These are phyloP conservation scores for Euclidium syriacum DNA, from an alignment of 345 rosid species.

Conservation along the genomic window DNA sequence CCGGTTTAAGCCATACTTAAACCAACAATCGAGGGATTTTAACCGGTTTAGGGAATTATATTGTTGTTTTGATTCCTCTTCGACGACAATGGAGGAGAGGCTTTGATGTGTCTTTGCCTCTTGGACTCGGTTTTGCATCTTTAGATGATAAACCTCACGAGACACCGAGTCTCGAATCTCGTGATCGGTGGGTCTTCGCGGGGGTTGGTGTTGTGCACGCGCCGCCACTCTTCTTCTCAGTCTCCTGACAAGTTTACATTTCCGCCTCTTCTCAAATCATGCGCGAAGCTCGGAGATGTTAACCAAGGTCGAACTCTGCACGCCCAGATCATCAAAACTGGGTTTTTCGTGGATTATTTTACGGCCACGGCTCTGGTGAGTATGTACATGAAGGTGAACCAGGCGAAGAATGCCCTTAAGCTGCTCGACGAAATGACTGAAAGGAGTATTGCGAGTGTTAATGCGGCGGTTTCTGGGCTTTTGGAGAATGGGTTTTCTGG, in stretches of 20 bases:
- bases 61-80: background rate
- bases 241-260: conserved; percentile 48
- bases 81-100: conserved; percentile 6
- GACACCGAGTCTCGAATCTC: conserved; percentile 33
- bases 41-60: too few species aligned
- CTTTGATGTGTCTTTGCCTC: conserved; percentile 1
- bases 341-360: conserved; percentile 35
- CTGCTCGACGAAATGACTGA: conserved; percentile 34
- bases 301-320: conserved; percentile 48
- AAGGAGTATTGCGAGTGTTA: conserved; percentile 37
- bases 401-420: conserved; percentile 31
- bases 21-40: background rate
- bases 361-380: conserved; percentile 41
- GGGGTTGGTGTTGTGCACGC: conserved; percentile 28
- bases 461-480: conserved; percentile 53
- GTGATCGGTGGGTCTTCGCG: conserved; percentile 32
- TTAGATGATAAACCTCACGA: conserved; percentile 26
- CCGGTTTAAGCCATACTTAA: conserved; percentile 1
- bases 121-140: background rate
- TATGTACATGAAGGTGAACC: conserved; percentile 43
- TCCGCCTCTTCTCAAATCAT: conserved; percentile 66
- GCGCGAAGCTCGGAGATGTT: conserved; percentile 44
- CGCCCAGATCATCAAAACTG: conserved; percentile 42
- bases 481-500: conserved; percentile 31
- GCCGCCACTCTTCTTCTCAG: conserved; percentile 28